Percentiles rank a stretch among this genome's conserved stretches.
Conservation (phyloP, 2,329 filamentous ascomycete species). For the Fusarium praegraminearum region DNA sequence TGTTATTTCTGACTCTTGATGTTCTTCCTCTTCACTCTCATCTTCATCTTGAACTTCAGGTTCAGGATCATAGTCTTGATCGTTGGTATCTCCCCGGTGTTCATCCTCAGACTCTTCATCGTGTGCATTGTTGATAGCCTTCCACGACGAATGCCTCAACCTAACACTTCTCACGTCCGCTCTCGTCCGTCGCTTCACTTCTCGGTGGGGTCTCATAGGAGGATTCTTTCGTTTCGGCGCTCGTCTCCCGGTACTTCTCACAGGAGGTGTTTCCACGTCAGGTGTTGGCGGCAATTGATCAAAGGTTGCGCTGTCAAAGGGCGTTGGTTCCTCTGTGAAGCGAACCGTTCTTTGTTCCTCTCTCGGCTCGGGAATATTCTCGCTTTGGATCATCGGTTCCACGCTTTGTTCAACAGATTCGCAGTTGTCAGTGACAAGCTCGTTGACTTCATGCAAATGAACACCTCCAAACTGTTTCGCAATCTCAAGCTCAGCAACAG, state of each 20-base stretch:
- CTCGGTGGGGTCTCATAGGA: not conserved
- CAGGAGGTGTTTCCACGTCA: conserved; percentile 12
- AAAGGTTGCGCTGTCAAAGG: not conserved
- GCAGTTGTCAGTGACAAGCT: not conserved
- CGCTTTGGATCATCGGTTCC: too few relatives aligned
- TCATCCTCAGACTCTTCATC: not conserved
- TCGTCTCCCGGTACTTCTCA: conserved; percentile 33
- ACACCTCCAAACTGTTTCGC: conserved; percentile 18
- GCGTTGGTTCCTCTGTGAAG: not conserved
- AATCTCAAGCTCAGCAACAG: conserved; percentile 17
- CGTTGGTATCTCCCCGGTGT: not conserved
- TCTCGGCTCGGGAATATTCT: not conserved
- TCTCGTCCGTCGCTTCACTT: not conserved
- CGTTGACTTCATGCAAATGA: conserved; percentile 4
- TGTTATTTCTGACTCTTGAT: not conserved
- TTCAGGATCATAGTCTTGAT: conserved; percentile 1
- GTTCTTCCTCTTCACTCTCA: not conserved
- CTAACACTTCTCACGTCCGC: not conserved
- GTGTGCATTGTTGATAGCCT: not conserved
- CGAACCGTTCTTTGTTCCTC: not conserved
- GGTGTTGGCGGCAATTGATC: conserved; percentile 30
- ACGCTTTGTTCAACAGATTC: not conserved
- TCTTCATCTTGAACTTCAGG: conserved; percentile 1
- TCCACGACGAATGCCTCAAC: conserved; percentile 3
- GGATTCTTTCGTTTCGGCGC: conserved; percentile 18